Evolutionary conservation across 768 basidiomycete genomes (phyloP).

Genomic region (Leccinum arenicola): DNA sequence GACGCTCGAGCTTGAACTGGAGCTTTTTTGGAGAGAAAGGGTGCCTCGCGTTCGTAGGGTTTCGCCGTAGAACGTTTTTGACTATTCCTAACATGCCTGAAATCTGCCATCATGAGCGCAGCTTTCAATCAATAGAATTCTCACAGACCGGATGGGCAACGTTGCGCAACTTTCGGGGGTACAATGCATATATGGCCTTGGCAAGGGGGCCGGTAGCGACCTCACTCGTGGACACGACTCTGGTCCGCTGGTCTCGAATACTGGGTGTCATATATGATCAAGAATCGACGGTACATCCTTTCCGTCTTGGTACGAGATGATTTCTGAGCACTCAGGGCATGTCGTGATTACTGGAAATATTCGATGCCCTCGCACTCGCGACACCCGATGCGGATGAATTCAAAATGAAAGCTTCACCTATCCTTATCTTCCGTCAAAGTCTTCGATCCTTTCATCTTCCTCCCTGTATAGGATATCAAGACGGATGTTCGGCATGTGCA

Average conservation of each 20-base stretch:
- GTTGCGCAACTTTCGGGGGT: no score
- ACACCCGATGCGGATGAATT: no score
- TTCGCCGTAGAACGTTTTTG: no score
- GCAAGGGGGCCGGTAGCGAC: no score
- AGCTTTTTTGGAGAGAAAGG: not conserved
- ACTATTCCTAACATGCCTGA: no score
- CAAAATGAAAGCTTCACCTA: constrained; percentile 11
- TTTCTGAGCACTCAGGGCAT: not conserved
- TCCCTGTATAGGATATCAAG: constrained; percentile 33
- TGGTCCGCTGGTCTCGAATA: no score
- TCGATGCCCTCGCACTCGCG: not conserved
- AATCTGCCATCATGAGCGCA: no score
- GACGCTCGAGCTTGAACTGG: not conserved
- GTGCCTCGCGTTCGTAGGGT: no score
- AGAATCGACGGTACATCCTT: constrained; percentile 60
- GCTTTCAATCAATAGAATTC: no score
- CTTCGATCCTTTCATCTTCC: constrained; percentile 34
- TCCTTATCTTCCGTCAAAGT: constrained; percentile 17
- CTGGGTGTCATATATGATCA: constrained; percentile 57
- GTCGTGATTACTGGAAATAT: constrained; percentile 14
- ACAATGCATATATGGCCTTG: no score
- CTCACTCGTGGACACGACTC: no score
- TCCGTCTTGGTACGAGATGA: constrained; percentile 36
- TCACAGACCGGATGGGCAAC: no score
- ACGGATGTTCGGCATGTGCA: constrained; percentile 23